Evolutionary conservation across 805 yeast species (phyloP).

Genomic region (Metschnikowia noctiluminum): DNA sequence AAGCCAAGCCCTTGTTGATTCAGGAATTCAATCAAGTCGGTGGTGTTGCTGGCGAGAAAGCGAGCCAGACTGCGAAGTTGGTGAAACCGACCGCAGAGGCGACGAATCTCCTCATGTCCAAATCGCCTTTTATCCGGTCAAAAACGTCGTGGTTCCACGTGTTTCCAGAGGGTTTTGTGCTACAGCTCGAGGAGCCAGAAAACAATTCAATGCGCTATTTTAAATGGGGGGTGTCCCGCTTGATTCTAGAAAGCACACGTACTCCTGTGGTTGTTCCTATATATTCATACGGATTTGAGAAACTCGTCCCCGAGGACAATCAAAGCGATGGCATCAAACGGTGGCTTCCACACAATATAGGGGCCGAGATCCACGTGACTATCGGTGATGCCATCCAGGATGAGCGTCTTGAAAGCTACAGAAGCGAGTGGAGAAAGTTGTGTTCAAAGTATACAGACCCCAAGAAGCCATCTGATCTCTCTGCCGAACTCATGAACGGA

Average conservation of each 20-base stretch:
- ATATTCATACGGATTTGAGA: conserved; percentile 81
- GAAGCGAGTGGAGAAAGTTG: conserved; percentile 67
- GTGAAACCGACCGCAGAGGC: conserved; percentile 29
- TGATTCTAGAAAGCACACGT: conserved; percentile 75
- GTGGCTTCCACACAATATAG: conserved; percentile 59
- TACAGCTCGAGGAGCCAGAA: conserved; percentile 77
- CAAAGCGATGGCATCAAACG: conserved; percentile 54
- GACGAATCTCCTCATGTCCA: conserved; percentile 30
- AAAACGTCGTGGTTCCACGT: conserved; percentile 89
- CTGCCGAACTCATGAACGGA: conserved; percentile 61
- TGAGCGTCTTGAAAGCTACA: conserved; percentile 50
- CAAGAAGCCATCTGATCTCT: conserved; percentile 52
- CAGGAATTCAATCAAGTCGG: conserved; percentile 34
- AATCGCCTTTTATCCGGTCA: conserved; percentile 54
- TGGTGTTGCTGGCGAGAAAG: conserved; percentile 4
- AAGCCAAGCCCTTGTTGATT: conserved; percentile 31
- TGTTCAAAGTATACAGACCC: conserved; percentile 54
- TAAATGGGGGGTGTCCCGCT: conserved; percentile 90
- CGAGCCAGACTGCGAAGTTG: conserved; percentile 18
- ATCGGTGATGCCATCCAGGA: conserved; percentile 74
- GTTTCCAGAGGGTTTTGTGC: conserved; percentile 92
- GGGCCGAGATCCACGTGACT: conserved; percentile 63
- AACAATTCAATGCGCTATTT: conserved; percentile 88
- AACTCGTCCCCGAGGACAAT: conserved; percentile 74
- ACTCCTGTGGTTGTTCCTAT: conserved; percentile 89